These are phyloP conservation scores for Calocybe indica DNA, from an alignment of 768 basidiomycete genomes.

Conservation along the genomic window DNA sequence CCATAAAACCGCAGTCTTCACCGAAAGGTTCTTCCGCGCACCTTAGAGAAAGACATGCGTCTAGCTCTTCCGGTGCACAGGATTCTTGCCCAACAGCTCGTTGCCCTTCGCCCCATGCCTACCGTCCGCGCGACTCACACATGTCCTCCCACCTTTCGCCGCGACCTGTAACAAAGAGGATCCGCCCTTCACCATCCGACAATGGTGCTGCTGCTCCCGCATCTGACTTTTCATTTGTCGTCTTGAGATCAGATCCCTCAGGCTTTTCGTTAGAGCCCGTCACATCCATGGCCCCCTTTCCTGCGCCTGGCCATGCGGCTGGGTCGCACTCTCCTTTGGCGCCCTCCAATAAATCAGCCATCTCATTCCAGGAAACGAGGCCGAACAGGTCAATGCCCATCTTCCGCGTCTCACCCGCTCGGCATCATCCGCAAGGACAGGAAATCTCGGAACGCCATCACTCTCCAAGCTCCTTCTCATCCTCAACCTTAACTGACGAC, in stretches of 20 bases:
- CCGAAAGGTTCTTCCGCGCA: no score
- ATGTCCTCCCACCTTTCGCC: slow-evolving; percentile 1
- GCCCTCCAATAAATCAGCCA: no score
- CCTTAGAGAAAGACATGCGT: no score
- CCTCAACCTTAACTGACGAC: not conserved
- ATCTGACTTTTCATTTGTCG: slow-evolving; percentile 31
- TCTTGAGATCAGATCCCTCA: slow-evolving; percentile 37
- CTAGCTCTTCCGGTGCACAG: no score
- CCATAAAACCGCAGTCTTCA: no score
- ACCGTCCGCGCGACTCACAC: slow-evolving; percentile 7
- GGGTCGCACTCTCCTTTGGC: no score
- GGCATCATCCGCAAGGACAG: no score
- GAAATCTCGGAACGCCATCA: no score
- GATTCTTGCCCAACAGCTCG: not conserved
- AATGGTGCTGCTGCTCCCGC: slow-evolving; percentile 6
- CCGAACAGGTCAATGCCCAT: slow-evolving; percentile 27
- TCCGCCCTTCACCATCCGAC: not conserved
- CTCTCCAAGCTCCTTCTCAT: not conserved
- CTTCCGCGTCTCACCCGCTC: slow-evolving; percentile 26
- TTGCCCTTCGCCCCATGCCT: slow-evolving; percentile 7
- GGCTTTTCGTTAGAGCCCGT: slow-evolving; percentile 37
- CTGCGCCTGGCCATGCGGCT: slow-evolving; percentile 16
- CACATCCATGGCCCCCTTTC: slow-evolving; percentile 33
- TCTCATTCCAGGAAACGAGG: no score
- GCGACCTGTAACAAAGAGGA: not conserved